A percentile compares a stretch with the other conserved stretches of the same genome.
Evolutionary conservation across 2,329 filamentous ascomycete genomes (phyloP).

Genomic region (Aspergillus uvarum): DNA sequence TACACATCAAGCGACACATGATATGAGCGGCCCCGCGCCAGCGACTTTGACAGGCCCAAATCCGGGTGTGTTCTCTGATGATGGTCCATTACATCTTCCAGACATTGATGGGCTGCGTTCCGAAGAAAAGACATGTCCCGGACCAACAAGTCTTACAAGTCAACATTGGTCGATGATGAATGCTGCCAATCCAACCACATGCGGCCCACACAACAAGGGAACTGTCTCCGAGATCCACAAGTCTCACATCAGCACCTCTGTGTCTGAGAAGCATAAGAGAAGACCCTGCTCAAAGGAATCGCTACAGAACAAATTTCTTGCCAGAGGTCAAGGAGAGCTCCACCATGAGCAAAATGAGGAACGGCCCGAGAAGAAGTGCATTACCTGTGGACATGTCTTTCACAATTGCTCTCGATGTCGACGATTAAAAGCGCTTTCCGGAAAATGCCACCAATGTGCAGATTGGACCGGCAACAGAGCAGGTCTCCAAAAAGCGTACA

Average conservation of each 20-base stretch:
- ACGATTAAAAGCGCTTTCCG: background rate
- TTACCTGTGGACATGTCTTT: background rate
- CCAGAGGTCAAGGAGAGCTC: background rate
- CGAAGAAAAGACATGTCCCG: background rate
- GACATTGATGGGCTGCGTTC: background rate
- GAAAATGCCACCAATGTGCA: background rate
- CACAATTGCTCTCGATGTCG: background rate
- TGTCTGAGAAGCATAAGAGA: background rate
- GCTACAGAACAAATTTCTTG: background rate
- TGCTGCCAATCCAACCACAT: background rate
- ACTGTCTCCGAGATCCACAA: background rate
- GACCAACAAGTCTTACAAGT: background rate
- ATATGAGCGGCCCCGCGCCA: background rate
- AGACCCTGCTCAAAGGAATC: background rate
- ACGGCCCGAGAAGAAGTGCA: background rate
- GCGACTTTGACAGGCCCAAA: background rate
- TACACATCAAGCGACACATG: background rate
- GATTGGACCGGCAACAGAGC: background rate
- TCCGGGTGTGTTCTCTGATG: background rate
- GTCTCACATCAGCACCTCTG: background rate
- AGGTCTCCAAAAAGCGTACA: background rate
- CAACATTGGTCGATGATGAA: background rate
- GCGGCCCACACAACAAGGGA: background rate
- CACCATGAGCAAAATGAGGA: background rate
- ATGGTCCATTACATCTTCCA: background rate